Evolutionary conservation across 2,329 filamentous ascomycete species (phyloP).

Genomic region (Paraconiothyrium brasiliense): DNA sequence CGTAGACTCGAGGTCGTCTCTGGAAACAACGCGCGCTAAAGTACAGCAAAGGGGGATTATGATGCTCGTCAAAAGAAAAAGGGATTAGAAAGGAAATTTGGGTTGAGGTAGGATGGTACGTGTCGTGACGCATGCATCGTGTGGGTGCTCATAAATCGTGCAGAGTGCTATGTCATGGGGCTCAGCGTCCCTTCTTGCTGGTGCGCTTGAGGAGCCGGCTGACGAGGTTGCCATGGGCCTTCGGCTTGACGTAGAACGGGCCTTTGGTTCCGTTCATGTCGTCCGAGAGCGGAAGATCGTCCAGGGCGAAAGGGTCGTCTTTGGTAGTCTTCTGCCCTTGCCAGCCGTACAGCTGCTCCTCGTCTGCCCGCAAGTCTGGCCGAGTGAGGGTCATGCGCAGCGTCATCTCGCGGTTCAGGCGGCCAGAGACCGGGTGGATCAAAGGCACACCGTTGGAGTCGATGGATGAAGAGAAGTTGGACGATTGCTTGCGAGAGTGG

Average conservation of each 20-base stretch:
- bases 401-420: conserved; percentile 83
- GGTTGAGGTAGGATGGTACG: not conserved
- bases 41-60: conserved; percentile 2
- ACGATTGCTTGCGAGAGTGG: conserved; percentile 42
- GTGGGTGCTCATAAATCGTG: conserved; percentile 17
- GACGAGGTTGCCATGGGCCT: conserved; percentile 45
- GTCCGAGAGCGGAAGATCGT: conserved; percentile 60
- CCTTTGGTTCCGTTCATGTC: conserved; percentile 58
- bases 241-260: conserved; percentile 56
- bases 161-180: not conserved
- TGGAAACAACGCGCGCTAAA: conserved; percentile 15
- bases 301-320: conserved; percentile 65
- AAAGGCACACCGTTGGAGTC: conserved; percentile 40
- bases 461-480: conserved; percentile 44
- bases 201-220: conserved; percentile 49
- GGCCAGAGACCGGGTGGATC: conserved; percentile 31
- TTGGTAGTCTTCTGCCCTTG: conserved; percentile 53
- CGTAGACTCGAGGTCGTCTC: not conserved
- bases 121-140: conserved; percentile 14
- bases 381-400: conserved; percentile 93
- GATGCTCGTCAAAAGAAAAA: not conserved
- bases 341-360: conserved; percentile 77
- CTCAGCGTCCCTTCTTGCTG: conserved; percentile 41
- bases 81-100: not conserved
- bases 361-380: conserved; percentile 81